Evolutionary conservation across 495 filamentous ascomycete genomes (phyloP), one percentile per base, ranked within the genome.

Genomic region (Thermothielavioides terrestris): DNA sequence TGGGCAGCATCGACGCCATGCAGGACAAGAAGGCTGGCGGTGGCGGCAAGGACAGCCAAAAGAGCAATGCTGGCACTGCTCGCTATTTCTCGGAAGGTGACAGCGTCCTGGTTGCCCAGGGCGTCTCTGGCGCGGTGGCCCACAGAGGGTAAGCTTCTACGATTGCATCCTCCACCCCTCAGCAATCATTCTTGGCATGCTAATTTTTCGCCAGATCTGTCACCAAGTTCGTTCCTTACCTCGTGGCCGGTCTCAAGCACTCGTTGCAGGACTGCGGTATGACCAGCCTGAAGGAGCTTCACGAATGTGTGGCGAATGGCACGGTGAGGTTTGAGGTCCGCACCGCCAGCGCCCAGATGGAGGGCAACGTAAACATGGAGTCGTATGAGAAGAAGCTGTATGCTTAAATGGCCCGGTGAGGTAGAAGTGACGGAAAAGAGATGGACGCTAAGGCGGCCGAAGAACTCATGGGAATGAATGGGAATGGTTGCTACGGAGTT

Each of bases 341-440:
- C 56, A 95, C 88, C 43, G 86, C 88, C 47, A 95, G 89, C 70
- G 92, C 94, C 38, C 86, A 90, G 78, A 76, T 91, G 44, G 92
- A 98, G 77, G 92, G 92, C 54, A 88, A 88, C 61, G 89, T 99
- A 57, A 91, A 97, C 60, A 84, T 99, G 77, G 88, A 97, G 72
- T 92, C 85, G 67, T 97, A 92, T 67, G 94, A 95, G 74, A 99
- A 97, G 84, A 99, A 96, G 76, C 83, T 99, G 53, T 98, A 95
- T 69, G 86, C 89, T 52, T 95, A 84, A 46, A 39, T 27, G 38
- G 26, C 17, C 10, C 43, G 38, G 31, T 48, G 46, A 53, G 37
- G 39, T 35, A 45, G 30, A n/a, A 37, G 15, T 8, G 34, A 10
- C 27, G 21, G 26, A 39, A 41, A 4, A 34, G n/a, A n/a, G n/a